Evolutionary conservation across 2,329 filamentous ascomycete species (phyloP).

Genomic region (Thyridium curvatum): DNA sequence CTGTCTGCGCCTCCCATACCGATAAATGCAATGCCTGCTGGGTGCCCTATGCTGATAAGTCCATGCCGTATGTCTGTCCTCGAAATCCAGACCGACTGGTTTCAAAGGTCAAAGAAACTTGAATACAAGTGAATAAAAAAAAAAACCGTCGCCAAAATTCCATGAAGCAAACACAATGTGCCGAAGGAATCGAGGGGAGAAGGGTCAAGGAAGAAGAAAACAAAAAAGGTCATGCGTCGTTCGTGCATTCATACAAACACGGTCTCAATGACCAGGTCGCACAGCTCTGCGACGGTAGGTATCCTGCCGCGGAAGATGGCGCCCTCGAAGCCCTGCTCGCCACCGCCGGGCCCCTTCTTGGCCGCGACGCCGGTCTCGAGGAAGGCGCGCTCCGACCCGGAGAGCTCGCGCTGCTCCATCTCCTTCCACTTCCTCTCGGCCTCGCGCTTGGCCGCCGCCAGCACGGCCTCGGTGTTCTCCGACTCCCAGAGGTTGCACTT

Average conservation of each 20-base stretch:
- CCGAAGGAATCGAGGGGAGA: background rate
- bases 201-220: background rate
- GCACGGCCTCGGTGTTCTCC: conserved; percentile 64
- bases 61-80: no score
- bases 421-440: conserved; percentile 67
- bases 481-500: conserved; percentile 75
- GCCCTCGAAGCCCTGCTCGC: conserved; percentile 18
- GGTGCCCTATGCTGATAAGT: no score
- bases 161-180: no score
- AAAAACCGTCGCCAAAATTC: no score
- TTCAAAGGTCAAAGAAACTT: no score
- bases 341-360: background rate
- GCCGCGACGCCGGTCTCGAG: conserved; percentile 46
- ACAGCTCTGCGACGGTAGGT: conserved; percentile 34
- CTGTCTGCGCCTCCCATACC: no score
- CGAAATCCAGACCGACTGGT: no score
- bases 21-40: no score
- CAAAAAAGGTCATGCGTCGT: background rate
- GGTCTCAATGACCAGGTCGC: conserved; percentile 38
- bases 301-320: conserved; percentile 24
- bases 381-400: conserved; percentile 47
- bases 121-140: background rate
- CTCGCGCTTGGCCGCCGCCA: conserved; percentile 61
- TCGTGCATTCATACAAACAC: conserved; percentile 26
- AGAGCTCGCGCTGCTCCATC: conserved; percentile 53